phyloP scores from a whole-genome alignment of 345 rosid genomes.

The Aegle marmelos region DNA sequence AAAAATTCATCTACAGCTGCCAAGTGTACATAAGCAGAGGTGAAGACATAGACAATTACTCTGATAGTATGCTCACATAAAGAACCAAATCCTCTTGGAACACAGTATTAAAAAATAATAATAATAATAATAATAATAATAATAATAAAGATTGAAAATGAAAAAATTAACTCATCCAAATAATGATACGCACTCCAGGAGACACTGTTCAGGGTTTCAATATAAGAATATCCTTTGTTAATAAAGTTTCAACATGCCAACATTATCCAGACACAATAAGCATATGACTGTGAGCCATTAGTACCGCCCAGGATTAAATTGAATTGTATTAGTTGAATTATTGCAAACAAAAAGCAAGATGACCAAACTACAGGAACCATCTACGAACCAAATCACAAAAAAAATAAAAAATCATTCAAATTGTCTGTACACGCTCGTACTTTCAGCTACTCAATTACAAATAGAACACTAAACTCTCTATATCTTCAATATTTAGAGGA shows the following conservation, averaged over 20 bases:
- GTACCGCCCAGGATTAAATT: background rate
- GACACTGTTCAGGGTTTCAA: background rate
- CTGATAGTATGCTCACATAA: background rate
- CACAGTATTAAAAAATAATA: background rate
- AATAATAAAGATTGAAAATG: background rate
- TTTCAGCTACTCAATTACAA: background rate
- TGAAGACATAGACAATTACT: background rate
- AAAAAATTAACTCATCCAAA: background rate
- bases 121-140: background rate
- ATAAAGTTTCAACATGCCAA: background rate
- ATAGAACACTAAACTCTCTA: background rate
- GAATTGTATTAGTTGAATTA: background rate
- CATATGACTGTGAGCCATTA: background rate
- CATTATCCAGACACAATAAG: background rate
- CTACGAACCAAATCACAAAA: background rate
- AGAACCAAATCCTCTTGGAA: background rate
- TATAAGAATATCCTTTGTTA: background rate
- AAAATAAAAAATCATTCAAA: background rate
- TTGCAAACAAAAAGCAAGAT: background rate
- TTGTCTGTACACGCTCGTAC: background rate
- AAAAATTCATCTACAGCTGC: background rate
- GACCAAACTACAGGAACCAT: background rate
- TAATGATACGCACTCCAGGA: background rate
- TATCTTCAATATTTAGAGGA: background rate
- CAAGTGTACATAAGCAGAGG: slow-evolving; percentile 3